These are phyloP conservation scores for Ophiostoma piceae DNA, from an alignment of 2,329 filamentous ascomycete species.

Conservation along the genomic window DNA sequence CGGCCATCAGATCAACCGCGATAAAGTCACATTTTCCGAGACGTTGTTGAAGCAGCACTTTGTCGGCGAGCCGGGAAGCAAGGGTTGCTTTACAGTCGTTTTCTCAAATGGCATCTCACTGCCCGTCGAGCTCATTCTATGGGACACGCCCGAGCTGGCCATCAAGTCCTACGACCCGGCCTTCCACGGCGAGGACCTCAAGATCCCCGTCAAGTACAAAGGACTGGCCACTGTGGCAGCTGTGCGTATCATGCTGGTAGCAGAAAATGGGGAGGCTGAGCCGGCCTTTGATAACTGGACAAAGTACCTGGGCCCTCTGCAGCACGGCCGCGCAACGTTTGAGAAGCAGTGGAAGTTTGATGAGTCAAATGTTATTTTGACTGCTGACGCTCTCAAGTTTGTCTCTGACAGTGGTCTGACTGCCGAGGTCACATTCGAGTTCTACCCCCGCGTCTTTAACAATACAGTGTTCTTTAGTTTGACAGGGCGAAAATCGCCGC, in stretches of 20 bases:
- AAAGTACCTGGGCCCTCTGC: slow-evolving; percentile 46
- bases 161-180: slow-evolving; percentile 14
- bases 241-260: slow-evolving; percentile 39
- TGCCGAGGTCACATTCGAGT: slow-evolving; percentile 50
- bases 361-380: slow-evolving; percentile 43
- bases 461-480: slow-evolving; percentile 48
- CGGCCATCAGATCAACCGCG: slow-evolving; percentile 46
- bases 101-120: slow-evolving; percentile 49
- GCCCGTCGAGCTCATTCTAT: slow-evolving; percentile 48
- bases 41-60: slow-evolving; percentile 45
- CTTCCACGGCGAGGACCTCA: slow-evolving; percentile 34
- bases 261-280: slow-evolving; percentile 31
- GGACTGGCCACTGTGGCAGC: slow-evolving; percentile 48
- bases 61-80: slow-evolving; percentile 41
- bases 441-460: slow-evolving; percentile 46
- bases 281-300: slow-evolving; percentile 55
- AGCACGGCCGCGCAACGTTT: slow-evolving; percentile 48
- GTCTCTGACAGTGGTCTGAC: slow-evolving; percentile 42
- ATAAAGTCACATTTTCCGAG: slow-evolving; percentile 44
- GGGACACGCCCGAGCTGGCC: slow-evolving; percentile 42
- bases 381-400: slow-evolving; percentile 40
- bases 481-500: neutral
- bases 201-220: slow-evolving; percentile 48
- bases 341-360: slow-evolving; percentile 49
- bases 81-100: slow-evolving; percentile 46